phyloP scores from a whole-genome alignment of 495 filamentous ascomycete genomes.

The Penicillium desertorum region DNA sequence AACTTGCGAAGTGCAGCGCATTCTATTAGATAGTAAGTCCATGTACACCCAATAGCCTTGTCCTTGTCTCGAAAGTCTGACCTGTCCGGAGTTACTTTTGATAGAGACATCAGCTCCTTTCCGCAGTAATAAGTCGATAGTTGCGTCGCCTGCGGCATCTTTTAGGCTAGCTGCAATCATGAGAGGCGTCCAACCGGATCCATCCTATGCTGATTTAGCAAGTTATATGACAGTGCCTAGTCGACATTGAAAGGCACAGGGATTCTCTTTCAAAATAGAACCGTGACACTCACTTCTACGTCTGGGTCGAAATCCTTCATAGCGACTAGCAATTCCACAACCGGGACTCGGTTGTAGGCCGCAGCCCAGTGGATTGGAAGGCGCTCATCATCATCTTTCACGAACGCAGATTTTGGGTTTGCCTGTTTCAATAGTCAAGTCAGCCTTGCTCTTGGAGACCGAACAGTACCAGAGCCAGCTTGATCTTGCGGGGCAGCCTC shows the following conservation, averaged over 20 bases:
- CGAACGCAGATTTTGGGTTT: slow-evolving; percentile 72
- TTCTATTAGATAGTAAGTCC: slow-evolving; percentile 49
- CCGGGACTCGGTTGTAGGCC: slow-evolving; percentile 75
- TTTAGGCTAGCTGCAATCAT: slow-evolving; percentile 88
- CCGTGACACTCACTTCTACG: slow-evolving; percentile 57
- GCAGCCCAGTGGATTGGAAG: slow-evolving; percentile 94
- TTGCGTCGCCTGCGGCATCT: slow-evolving; percentile 54
- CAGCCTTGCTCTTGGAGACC: not conserved
- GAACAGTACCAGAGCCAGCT: not conserved
- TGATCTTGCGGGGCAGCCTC: slow-evolving; percentile 35
- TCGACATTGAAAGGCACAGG: not conserved
- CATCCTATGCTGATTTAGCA: slow-evolving; percentile 57
- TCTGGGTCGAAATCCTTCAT: slow-evolving; percentile 81
- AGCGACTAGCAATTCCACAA: slow-evolving; percentile 67
- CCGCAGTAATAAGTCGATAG: slow-evolving; percentile 70
- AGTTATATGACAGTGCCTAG: not conserved
- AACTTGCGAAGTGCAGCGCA: slow-evolving; percentile 86
- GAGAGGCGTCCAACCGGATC: slow-evolving; percentile 86
- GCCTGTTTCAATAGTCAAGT: slow-evolving; percentile 48
- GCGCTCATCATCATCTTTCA: slow-evolving; percentile 84
- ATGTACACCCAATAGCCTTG: not conserved
- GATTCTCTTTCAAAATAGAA: not conserved
- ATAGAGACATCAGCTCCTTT: slow-evolving; percentile 80
- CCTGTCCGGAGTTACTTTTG: slow-evolving; percentile 69
- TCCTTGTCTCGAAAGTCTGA: slow-evolving; percentile 18